Percentiles rank a stretch among this genome's conserved stretches.
Conservation (phyloP, 257 asterid genomes). For the Przewalskia tangutica region DNA sequence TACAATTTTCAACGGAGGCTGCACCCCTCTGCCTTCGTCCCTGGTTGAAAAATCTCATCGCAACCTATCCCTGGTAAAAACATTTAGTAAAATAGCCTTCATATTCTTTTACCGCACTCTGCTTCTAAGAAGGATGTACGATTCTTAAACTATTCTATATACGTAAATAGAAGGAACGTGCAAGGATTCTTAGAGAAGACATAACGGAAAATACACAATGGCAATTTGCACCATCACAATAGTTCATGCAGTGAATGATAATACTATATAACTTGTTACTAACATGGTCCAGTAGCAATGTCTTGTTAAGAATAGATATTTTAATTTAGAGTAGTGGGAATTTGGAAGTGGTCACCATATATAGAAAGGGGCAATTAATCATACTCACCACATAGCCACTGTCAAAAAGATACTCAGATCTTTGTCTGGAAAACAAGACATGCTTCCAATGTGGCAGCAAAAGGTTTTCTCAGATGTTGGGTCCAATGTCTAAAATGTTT, state of each 20-base stretch:
- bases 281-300: background rate
- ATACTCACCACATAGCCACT: background rate
- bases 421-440: conserved; percentile 12
- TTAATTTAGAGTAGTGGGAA: background rate
- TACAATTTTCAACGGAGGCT: too few relatives aligned
- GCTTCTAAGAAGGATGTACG: background rate
- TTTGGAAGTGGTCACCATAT: background rate
- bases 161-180: background rate
- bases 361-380: background rate
- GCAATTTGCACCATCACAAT: background rate
- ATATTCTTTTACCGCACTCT: background rate
- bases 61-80: background rate
- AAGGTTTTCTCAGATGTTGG: conserved; percentile 6
- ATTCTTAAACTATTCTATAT: background rate
- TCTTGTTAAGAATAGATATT: background rate
- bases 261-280: background rate
- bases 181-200: background rate
- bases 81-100: background rate
- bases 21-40: too few relatives aligned
- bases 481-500: background rate
- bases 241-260: background rate
- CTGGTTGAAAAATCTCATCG: background rate
- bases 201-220: background rate
- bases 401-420: conserved; percentile 12
- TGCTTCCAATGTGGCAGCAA: conserved; percentile 15